Evolutionary conservation across 139 green algal genomes (phyloP).

Genomic region (Pedinophyceae sp.): DNA sequence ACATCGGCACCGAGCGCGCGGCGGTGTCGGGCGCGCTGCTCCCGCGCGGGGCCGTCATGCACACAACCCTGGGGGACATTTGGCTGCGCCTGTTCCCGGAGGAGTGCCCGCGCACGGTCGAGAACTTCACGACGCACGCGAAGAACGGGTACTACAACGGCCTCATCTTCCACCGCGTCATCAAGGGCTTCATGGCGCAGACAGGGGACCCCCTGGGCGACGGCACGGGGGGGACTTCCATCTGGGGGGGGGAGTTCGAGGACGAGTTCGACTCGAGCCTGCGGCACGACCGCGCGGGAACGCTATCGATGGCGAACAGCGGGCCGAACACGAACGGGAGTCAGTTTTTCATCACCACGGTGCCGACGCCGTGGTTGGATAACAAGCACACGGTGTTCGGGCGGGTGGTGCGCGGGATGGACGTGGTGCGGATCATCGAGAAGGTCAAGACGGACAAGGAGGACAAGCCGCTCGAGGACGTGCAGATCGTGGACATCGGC

Average conservation of each 20-base stretch:
- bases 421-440: constrained; percentile 87
- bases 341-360: constrained; percentile 85
- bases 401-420: constrained; percentile 65
- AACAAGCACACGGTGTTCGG: constrained; percentile 63
- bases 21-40: constrained; percentile 17
- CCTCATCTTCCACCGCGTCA: constrained; percentile 89
- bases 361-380: constrained; percentile 70
- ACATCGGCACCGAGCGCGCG: background rate
- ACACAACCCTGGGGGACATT: constrained; percentile 54
- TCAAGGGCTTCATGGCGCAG: constrained; percentile 98
- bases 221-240: constrained; percentile 86
- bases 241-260: constrained; percentile 95
- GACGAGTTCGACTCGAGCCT: constrained; percentile 85
- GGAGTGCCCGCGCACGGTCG: constrained; percentile 84
- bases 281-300: constrained; percentile 73
- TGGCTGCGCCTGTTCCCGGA: constrained; percentile 44
- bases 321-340: constrained; percentile 37
- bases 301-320: constrained; percentile 78
- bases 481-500: constrained; percentile 84
- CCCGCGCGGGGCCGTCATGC: constrained; percentile 53
- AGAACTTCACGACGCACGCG: constrained; percentile 95
- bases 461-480: constrained; percentile 84
- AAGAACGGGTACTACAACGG: constrained; percentile 89
- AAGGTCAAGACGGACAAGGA: constrained; percentile 63
- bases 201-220: constrained; percentile 65